A percentile compares a stretch with the other conserved stretches of the same genome.
Conservation (phyloP, 495 filamentous ascomycete genomes). For the Pyrenopolyporus hunteri region DNA sequence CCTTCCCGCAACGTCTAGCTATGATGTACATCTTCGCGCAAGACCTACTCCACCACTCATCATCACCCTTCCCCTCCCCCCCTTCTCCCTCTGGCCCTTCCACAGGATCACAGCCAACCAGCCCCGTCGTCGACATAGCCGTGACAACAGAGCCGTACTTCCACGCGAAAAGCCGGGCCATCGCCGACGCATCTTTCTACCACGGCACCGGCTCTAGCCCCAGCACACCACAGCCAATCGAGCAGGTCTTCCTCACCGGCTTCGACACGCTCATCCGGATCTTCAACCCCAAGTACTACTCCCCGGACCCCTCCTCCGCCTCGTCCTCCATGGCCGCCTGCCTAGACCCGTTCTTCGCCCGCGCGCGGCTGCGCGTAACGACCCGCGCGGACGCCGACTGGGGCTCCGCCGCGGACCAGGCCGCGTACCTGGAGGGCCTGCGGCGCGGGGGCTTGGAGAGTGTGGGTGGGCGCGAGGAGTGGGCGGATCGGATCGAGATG, state of each 20-base stretch:
- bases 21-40: constrained; percentile 86
- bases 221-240: constrained; percentile 6
- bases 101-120: background rate
- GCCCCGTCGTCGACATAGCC: constrained; percentile 70
- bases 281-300: constrained; percentile 83
- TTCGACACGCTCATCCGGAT: constrained; percentile 89
- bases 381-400: constrained; percentile 71
- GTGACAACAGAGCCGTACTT: constrained; percentile 86
- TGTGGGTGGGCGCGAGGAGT: constrained; percentile 66
- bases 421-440: constrained; percentile 61
- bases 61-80: background rate
- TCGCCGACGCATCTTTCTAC: constrained; percentile 63
- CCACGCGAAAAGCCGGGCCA: constrained; percentile 77
- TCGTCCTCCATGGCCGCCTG: constrained; percentile 51
- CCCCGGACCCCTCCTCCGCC: constrained; percentile 37
- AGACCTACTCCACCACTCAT: constrained; percentile 6
- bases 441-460: constrained; percentile 57
- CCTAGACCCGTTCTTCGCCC: constrained; percentile 70
- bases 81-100: background rate
- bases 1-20: constrained; percentile 78
- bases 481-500: constrained; percentile 73
- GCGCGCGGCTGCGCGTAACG: constrained; percentile 73
- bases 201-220: constrained; percentile 38
- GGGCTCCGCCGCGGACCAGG: constrained; percentile 66
- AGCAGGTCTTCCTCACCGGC: constrained; percentile 82